Evolutionary conservation across 371 early-diverging fungal genomes (phyloP).

Genomic region (Mortierella sp.): DNA sequence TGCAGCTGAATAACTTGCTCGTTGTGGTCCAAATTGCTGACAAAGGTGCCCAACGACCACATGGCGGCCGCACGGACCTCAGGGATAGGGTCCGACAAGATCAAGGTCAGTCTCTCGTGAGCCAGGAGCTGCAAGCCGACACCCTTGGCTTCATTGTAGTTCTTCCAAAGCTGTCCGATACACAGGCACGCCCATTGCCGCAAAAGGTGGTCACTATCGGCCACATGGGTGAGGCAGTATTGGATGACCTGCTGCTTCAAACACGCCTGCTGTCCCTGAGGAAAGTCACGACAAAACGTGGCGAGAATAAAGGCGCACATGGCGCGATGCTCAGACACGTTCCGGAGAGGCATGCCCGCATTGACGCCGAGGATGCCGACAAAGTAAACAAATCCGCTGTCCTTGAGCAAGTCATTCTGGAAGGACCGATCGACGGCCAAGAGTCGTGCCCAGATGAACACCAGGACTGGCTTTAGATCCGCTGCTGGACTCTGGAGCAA

Average conservation of each 20-base stretch:
- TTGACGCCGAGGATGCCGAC: constrained; percentile 86
- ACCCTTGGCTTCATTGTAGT: constrained; percentile 80
- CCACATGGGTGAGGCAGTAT: constrained; percentile 78
- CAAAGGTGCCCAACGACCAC: constrained; percentile 83
- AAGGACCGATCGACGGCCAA: constrained; percentile 92
- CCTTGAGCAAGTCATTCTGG: constrained; percentile 92
- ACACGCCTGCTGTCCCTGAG: constrained; percentile 88
- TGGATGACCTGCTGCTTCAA: constrained; percentile 77
- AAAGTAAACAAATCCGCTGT: constrained; percentile 94
- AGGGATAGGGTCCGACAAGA: constrained; percentile 80
- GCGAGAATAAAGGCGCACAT: constrained; percentile 95
- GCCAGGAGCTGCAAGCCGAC: constrained; percentile 78
- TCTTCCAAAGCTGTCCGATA: constrained; percentile 88
- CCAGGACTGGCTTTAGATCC: constrained; percentile 93
- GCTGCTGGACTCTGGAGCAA: constrained; percentile 95
- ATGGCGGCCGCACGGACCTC: constrained; percentile 91
- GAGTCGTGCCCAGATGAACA: constrained; percentile 97
- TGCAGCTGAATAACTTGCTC: constrained; percentile 79
- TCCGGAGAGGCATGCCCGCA: constrained; percentile 76
- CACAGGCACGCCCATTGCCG: constrained; percentile 94
- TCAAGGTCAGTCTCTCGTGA: constrained; percentile 73
- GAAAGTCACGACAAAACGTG: constrained; percentile 88
- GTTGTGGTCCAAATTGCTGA: constrained; percentile 80
- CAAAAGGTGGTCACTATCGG: constrained; percentile 85
- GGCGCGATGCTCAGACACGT: constrained; percentile 90